Conservation (phyloP, 306 rosid species). For the Oxytropis ochrocephala region DNA sequence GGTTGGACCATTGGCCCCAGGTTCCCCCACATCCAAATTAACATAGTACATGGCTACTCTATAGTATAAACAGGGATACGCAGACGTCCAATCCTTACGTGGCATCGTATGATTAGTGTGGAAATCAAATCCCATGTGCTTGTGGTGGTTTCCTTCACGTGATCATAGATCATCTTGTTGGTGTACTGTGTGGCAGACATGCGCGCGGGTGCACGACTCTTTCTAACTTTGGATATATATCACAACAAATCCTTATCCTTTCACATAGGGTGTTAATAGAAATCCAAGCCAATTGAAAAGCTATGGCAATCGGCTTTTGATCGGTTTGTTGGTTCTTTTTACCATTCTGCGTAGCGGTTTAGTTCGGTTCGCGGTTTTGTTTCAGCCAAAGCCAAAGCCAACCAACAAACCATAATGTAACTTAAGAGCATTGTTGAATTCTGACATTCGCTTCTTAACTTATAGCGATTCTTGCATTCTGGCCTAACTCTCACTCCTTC, state of each 20-base stretch:
- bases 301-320: no score
- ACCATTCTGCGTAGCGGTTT: no score
- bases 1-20: no score
- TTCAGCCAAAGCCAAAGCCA: no score
- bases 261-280: background rate
- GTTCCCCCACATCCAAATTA: background rate
- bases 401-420: no score
- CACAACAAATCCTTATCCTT: slow-evolving; percentile 31
- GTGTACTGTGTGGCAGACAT: slow-evolving; percentile 27
- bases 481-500: no score
- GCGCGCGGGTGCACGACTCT: slow-evolving; percentile 19
- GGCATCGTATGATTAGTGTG: slow-evolving; percentile 7
- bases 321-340: no score
- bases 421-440: no score
- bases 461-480: no score
- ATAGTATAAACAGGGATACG: background rate
- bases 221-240: background rate
- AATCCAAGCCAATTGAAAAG: no score
- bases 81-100: background rate
- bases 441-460: no score
- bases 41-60: background rate
- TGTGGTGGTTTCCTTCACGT: slow-evolving; percentile 31
- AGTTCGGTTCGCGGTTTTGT: no score
- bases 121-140: slow-evolving; percentile 45
- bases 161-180: slow-evolving; percentile 19